Evolutionary conservation across 345 rosid species (phyloP), one percentile per base, ranked within the genome.

Genomic region (Hypericum perforatum): DNA sequence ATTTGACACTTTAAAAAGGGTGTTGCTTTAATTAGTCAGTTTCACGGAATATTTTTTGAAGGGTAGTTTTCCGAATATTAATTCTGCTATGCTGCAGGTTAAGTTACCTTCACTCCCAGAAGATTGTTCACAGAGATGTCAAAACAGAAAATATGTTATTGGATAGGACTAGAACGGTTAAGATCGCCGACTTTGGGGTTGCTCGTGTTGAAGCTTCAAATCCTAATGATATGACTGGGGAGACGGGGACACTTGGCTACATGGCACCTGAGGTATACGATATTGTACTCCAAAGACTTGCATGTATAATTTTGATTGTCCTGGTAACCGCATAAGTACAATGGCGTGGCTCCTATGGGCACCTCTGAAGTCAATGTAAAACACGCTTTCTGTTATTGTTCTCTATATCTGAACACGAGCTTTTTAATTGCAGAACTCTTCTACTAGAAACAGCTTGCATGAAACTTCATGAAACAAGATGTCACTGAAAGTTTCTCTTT

Each of bases 211-310:
- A 92, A 71, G 99, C 97, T 47, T 92, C 98, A 48, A 92, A 92
- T 74, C 95, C 99, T 50, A 89, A 80, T 68, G 99, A 92, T 65
- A 92, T 92, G 98, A 92, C 98, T 11, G 98, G 98, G 59, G 98
- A 92, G 75, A 92, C 98, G 29, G 99, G 99, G 48, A 92, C 99
- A 39, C 89, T 92, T 41, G 99, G 99, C 52, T 92, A 92, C 73
- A 92, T 92, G 99, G 99, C 99, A 66, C 97, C 99, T 22, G 99
- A 92, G 99, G 98, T 92, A 77, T 41, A 22, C 32, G 32, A 22
- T 22, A 22, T 22, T 22, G 32, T 22, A 22, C 32, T 1, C 32
- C 32, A 22, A 22, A 22, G 2, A 22, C 32, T 22, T 22, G 2
- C 32, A 22, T 22, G 32, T 22, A 22, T 22, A 22, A 22, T 22